Percentiles rank a stretch among this genome's conserved stretches.
These are phyloP conservation scores for Crithidia acanthocephali DNA, from an alignment of 208 protist genomes.

Conservation along the genomic window DNA sequence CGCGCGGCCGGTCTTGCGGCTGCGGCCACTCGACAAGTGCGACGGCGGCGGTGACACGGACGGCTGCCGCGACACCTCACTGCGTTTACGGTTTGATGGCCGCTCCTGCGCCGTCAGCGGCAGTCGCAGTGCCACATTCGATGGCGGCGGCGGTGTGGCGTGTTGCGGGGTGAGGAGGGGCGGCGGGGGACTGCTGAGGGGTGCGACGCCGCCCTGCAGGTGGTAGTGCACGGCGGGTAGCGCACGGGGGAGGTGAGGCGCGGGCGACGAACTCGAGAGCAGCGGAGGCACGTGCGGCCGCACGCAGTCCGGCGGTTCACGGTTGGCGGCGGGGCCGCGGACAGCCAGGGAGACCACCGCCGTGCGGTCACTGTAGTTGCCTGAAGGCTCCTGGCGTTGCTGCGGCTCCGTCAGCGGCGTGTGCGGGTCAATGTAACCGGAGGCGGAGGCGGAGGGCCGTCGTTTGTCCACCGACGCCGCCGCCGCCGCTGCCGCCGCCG, in stretches of 20 bases:
- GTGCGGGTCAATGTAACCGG: conserved; percentile 1
- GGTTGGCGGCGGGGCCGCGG: not conserved
- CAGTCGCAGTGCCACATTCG: not conserved
- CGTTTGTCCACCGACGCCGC: conserved; percentile 4
- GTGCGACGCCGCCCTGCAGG: conserved; percentile 8
- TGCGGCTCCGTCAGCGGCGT: conserved; percentile 1
- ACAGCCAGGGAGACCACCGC: not conserved
- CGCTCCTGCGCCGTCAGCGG: conserved; percentile 31
- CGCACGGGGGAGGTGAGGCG: not conserved
- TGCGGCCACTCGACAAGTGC: conserved; percentile 12
- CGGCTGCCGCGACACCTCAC: conserved; percentile 6
- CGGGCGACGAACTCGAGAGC: not conserved
- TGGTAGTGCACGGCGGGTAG: conserved; percentile 16
- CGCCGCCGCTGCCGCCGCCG: conserved; percentile 25
- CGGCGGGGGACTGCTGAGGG: not conserved
- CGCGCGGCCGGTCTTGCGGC: not conserved
- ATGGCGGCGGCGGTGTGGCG: not conserved
- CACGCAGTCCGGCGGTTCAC: not conserved
- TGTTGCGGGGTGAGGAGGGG: conserved; percentile 6
- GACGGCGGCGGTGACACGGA: conserved; percentile 7
- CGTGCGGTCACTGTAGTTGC: not conserved
- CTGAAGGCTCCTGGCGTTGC: not conserved
- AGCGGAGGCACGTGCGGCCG: conserved; percentile 10
- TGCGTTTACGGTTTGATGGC: conserved; percentile 36
- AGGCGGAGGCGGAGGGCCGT: conserved; percentile 2